A percentile compares a stretch with the other conserved stretches of the same genome.
phyloP scores from a whole-genome alignment of 2,329 filamentous ascomycete species.

The Paramyrothecium roridum region DNA sequence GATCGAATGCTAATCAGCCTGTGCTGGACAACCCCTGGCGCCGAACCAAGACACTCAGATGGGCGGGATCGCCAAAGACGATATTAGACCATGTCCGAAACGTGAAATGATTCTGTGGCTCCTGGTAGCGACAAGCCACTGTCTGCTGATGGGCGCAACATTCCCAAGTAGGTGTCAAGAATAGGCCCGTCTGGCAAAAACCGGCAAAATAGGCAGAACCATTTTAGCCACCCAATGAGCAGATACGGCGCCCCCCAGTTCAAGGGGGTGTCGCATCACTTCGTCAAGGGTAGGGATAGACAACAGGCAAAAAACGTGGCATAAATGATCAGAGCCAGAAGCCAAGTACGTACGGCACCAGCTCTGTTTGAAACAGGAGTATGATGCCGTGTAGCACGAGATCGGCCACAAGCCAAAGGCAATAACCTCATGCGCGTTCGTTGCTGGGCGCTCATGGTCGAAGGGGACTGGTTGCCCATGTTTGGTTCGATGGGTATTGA shows the following conservation, averaged over 20 bases:
- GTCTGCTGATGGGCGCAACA: background rate
- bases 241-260: constrained; percentile 4
- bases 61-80: background rate
- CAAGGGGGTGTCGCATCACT: background rate
- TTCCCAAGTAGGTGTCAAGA: background rate
- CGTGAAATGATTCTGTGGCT: background rate
- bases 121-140: background rate
- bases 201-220: constrained; percentile 17
- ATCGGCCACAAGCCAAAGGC: background rate
- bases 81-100: background rate
- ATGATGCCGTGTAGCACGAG: background rate
- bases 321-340: background rate
- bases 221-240: constrained; percentile 18
- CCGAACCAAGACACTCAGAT: background rate
- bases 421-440: background rate
- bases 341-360: background rate
- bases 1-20: background rate
- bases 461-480: background rate
- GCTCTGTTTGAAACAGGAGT: background rate
- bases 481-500: background rate
- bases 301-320: constrained; percentile 12
- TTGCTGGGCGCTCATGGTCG: too few species aligned
- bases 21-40: background rate
- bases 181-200: constrained; percentile 16
- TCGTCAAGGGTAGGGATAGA: background rate